A percentile compares a stretch with the other conserved stretches of the same genome.
Conservation (phyloP, 352 stramenopile species). For the Poterioochromonas sp. region DNA sequence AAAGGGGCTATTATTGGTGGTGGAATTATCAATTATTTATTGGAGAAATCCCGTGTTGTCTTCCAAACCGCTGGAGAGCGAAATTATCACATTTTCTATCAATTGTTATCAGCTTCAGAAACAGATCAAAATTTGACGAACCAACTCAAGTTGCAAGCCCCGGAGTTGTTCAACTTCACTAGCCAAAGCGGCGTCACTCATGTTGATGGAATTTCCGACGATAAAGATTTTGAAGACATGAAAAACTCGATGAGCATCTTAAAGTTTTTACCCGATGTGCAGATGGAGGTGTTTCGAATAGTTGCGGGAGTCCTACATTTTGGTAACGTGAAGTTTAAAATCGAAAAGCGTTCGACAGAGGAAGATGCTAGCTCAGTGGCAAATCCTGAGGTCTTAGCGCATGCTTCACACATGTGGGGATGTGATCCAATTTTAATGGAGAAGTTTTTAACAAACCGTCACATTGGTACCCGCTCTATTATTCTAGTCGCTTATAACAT, state of each 20-base stretch:
- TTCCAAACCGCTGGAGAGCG: slow-evolving; percentile 75
- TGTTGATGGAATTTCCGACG: slow-evolving; percentile 26
- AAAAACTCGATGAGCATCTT: slow-evolving; percentile 77
- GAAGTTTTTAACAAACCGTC: not conserved
- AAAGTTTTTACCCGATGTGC: slow-evolving; percentile 69
- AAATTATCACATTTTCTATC: slow-evolving; percentile 99
- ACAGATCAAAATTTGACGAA: slow-evolving; percentile 52
- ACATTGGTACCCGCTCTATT: slow-evolving; percentile 25
- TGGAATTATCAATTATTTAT: slow-evolving; percentile 80
- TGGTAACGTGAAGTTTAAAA: slow-evolving; percentile 49
- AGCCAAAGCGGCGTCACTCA: slow-evolving; percentile 51
- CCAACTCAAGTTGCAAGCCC: slow-evolving; percentile 69
- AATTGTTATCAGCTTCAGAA: slow-evolving; percentile 69
- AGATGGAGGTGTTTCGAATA: slow-evolving; percentile 80
- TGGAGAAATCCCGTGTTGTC: slow-evolving; percentile 94
- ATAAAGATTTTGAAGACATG: slow-evolving; percentile 24
- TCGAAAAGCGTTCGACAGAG: slow-evolving; percentile 1
- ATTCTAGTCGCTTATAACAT: slow-evolving; percentile 32
- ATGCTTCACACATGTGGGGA: slow-evolving; percentile 38
- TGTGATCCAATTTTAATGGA: slow-evolving; percentile 32
- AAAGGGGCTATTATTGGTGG: slow-evolving; percentile 71
- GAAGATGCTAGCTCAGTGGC: slow-evolving; percentile 23
- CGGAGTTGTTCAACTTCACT: slow-evolving; percentile 42
- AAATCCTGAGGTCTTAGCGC: slow-evolving; percentile 38
- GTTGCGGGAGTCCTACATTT: slow-evolving; percentile 93